Conservation (phyloP, 768 basidiomycete species). For the Amyloporia xantha region DNA sequence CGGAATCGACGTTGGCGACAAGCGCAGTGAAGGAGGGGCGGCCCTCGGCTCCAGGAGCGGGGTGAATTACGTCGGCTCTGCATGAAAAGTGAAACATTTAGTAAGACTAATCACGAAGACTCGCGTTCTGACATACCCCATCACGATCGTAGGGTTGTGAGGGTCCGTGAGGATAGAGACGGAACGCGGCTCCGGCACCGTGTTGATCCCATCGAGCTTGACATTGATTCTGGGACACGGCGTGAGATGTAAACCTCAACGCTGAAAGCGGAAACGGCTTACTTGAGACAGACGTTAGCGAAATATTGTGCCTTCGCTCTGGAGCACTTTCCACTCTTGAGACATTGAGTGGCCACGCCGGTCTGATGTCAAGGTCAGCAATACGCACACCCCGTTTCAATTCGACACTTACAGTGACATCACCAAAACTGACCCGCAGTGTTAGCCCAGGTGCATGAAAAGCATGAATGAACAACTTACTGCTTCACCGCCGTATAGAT, state of each 20-base stretch:
- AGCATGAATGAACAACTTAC: slow-evolving; percentile 35
- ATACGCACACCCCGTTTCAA: not conserved
- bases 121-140: slow-evolving; percentile 47
- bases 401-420: slow-evolving; percentile 37
- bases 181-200: slow-evolving; percentile 62
- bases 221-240: slow-evolving; percentile 58
- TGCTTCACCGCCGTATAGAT: slow-evolving; percentile 75
- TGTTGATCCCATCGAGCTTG: slow-evolving; percentile 80
- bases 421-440: slow-evolving; percentile 54
- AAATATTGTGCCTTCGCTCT: slow-evolving; percentile 71
- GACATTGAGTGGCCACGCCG: slow-evolving; percentile 75
- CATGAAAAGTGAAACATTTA: not conserved
- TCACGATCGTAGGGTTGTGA: slow-evolving; percentile 68
- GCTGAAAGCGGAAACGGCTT: slow-evolving; percentile 18
- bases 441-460: not conserved
- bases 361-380: slow-evolving; percentile 29
- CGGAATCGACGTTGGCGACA: slow-evolving; percentile 74
- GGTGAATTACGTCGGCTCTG: slow-evolving; percentile 77
- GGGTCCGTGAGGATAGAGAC: slow-evolving; percentile 63
- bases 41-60: slow-evolving; percentile 71
- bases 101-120: not conserved
- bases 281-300: slow-evolving; percentile 80
- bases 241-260: slow-evolving; percentile 1
- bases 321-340: slow-evolving; percentile 60
- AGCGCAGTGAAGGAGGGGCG: slow-evolving; percentile 78